Percentiles rank a stretch among this genome's conserved stretches.
phyloP scores from a whole-genome alignment of 2,329 filamentous ascomycete species.

The Amauroascus niger region DNA sequence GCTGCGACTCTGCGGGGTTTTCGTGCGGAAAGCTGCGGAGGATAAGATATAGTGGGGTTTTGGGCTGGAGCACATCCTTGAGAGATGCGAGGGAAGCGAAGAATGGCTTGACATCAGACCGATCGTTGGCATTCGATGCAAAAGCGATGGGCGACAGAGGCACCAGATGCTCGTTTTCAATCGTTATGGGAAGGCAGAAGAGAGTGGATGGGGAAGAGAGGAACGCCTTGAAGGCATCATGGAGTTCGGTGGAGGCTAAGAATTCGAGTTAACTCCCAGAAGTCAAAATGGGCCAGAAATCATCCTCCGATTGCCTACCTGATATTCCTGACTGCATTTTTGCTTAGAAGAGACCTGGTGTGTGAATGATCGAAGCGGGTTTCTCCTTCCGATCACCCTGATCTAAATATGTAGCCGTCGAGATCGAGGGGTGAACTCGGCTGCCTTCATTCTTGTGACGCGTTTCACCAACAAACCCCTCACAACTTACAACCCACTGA shows the following conservation, averaged over 20 bases:
- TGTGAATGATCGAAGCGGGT: not conserved
- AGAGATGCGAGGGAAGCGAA: slow-evolving; percentile 44
- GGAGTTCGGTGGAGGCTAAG: slow-evolving; percentile 40
- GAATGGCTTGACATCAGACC: slow-evolving; percentile 35
- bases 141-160: slow-evolving; percentile 35
- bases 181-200: slow-evolving; percentile 41
- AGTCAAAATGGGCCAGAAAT: not conserved
- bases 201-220: slow-evolving; percentile 29
- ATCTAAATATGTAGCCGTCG: not conserved
- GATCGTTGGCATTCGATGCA: slow-evolving; percentile 20
- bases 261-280: not conserved
- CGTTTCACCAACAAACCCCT: not conserved
- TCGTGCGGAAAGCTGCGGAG: slow-evolving; percentile 39
- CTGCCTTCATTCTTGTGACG: not conserved
- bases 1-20: slow-evolving; percentile 25
- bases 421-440: not conserved
- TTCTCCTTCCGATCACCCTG: not conserved
- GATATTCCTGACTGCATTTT: slow-evolving; percentile 43
- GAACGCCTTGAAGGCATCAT: slow-evolving; percentile 39
- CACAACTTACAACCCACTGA: too few species aligned
- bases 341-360: not conserved
- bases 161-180: slow-evolving; percentile 36
- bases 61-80: slow-evolving; percentile 44
- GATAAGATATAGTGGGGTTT: slow-evolving; percentile 51
- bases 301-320: slow-evolving; percentile 24